These are phyloP conservation scores for Solanum paucissectum DNA, from an alignment of 257 asterid species.

Conservation along the genomic window DNA sequence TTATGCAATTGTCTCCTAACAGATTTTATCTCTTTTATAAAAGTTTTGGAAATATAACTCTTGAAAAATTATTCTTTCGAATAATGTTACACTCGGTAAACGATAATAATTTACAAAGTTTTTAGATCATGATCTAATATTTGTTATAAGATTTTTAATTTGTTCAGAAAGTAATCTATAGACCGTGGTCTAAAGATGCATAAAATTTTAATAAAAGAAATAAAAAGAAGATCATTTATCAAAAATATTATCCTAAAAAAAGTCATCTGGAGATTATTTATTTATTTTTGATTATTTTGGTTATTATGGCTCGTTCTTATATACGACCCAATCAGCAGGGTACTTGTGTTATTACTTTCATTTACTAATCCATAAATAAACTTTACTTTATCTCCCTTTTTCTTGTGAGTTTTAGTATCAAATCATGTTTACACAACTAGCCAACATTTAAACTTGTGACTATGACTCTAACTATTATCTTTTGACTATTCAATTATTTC, in stretches of 20 bases:
- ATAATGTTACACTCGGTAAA: too few species aligned
- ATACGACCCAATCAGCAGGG: not conserved
- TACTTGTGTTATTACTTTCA: not conserved
- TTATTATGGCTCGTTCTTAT: not conserved
- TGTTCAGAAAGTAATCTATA: too few species aligned
- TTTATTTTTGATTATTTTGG: too few species aligned
- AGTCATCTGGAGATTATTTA: not conserved
- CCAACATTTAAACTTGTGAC: not conserved
- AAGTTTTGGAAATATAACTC: not conserved
- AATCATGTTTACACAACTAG: not conserved
- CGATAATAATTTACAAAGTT: too few species aligned
- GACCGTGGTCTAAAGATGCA: not conserved
- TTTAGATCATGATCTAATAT: not conserved
- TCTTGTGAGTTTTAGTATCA: not conserved
- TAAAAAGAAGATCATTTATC: not conserved
- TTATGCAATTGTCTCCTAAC: not conserved
- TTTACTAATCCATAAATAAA: not conserved
- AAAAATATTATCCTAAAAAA: not conserved
- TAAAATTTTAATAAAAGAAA: not conserved
- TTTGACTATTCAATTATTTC: not conserved
- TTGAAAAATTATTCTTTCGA: not conserved
- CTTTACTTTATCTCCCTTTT: not conserved
- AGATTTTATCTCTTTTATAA: not conserved
- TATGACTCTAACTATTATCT: not conserved
- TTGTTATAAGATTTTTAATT: too few species aligned